Percentiles rank a stretch among this genome's conserved stretches.
phyloP scores from a whole-genome alignment of 331 rosid genomes.

The Pyracantha coccinea region DNA sequence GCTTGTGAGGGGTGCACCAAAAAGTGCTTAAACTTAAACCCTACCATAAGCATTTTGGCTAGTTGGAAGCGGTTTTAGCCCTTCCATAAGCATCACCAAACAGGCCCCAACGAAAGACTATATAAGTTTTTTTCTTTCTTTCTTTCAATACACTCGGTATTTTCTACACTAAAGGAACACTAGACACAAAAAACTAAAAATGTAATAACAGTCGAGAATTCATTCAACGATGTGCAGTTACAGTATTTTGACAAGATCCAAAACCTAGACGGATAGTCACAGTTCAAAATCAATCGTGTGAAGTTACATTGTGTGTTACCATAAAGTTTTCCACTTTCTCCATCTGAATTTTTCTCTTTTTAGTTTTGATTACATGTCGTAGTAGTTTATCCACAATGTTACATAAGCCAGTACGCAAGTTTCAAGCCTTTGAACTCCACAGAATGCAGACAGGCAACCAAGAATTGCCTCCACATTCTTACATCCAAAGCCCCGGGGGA shows the following conservation, averaged over 20 bases:
- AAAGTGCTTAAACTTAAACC: not conserved
- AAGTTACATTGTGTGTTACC: not conserved
- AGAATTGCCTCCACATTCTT: constrained; percentile 11
- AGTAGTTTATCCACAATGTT: not conserved
- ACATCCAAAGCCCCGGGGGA: not conserved
- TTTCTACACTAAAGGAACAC: not conserved
- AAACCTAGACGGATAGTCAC: not conserved
- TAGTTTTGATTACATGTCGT: not conserved
- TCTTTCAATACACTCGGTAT: no score
- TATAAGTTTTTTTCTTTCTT: no score
- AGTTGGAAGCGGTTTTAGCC: not conserved
- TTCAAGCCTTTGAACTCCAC: not conserved
- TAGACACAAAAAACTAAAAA: not conserved
- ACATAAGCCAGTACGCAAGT: constrained; percentile 3
- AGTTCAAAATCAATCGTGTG: not conserved
- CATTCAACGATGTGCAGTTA: not conserved
- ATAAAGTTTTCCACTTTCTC: not conserved
- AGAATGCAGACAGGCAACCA: constrained; percentile 22
- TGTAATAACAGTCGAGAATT: not conserved
- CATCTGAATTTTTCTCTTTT: not conserved
- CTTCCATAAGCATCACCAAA: not conserved
- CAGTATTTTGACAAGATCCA: not conserved
- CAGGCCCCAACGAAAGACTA: not conserved
- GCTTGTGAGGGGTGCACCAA: not conserved
- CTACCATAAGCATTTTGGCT: not conserved